These are phyloP conservation scores for Collybia sordida DNA, from an alignment of 768 basidiomycete genomes.

Conservation along the genomic window DNA sequence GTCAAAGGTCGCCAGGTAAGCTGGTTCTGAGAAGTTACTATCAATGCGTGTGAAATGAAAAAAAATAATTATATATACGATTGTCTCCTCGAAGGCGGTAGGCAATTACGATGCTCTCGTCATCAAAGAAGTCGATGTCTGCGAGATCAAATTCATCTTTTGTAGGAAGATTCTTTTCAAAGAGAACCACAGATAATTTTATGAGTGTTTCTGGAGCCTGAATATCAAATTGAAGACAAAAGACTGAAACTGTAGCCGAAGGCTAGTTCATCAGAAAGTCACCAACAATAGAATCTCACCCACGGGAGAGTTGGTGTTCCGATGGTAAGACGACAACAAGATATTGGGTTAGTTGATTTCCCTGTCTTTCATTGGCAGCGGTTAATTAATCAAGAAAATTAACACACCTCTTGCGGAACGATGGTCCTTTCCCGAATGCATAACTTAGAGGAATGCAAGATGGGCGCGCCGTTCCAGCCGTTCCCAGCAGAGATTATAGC, in stretches of 20 bases:
- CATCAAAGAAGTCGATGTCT: constrained; percentile 80
- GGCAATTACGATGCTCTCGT: constrained; percentile 63
- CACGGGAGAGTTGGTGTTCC: constrained; percentile 44
- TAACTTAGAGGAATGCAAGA: constrained; percentile 23
- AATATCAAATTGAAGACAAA: constrained; percentile 44
- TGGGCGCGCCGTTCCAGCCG: constrained; percentile 30
- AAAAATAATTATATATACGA: constrained; percentile 43
- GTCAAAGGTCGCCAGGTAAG: constrained; percentile 61
- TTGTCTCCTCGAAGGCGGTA: constrained; percentile 47
- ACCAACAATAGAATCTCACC: constrained; percentile 25
- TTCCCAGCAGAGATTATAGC: constrained; percentile 40
- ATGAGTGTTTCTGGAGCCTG: constrained; percentile 35
- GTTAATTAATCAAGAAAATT: constrained; percentile 18
- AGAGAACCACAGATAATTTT: constrained; percentile 49
- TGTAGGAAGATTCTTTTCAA: constrained; percentile 51
- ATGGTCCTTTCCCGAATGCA: constrained; percentile 57
- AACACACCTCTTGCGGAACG: constrained; percentile 48
- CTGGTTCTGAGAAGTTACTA: constrained; percentile 36
- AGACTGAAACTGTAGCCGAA: too few species aligned
- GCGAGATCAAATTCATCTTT: constrained; percentile 51
- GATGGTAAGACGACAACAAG: constrained; percentile 46
- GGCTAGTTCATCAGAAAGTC: too few species aligned
- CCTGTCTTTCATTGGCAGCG: too few species aligned
- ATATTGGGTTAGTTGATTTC: constrained; percentile 36
- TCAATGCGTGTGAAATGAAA: neutral